These are phyloP conservation scores for Pseudocercospora musae DNA, from an alignment of 2,329 filamentous ascomycete species.

Conservation along the genomic window DNA sequence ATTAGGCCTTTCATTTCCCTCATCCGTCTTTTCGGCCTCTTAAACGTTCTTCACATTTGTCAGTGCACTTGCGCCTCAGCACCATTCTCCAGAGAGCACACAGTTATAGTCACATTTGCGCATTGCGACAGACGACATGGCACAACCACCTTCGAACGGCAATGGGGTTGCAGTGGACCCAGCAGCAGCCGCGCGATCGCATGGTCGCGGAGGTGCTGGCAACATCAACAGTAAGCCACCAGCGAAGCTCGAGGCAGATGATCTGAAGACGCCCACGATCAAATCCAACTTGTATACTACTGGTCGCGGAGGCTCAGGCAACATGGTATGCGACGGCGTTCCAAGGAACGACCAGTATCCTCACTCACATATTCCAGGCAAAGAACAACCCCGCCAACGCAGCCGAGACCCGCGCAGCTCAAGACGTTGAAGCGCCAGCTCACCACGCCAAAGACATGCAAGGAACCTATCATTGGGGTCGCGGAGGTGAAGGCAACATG, in stretches of 20 bases:
- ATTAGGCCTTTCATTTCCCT: background rate
- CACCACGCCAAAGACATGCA: slow-evolving; percentile 52
- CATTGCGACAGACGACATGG: background rate
- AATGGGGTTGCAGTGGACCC: background rate
- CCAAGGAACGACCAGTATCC: background rate
- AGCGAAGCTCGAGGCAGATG: slow-evolving; percentile 44
- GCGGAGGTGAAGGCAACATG: slow-evolving; percentile 73
- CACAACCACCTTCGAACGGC: slow-evolving; percentile 4
- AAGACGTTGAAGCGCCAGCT: slow-evolving; percentile 68
- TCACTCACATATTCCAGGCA: slow-evolving; percentile 38
- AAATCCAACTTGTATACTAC: slow-evolving; percentile 84
- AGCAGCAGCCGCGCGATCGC: slow-evolving; percentile 28
- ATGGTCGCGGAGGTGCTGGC: slow-evolving; percentile 72
- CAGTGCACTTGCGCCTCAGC: background rate
- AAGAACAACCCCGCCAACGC: slow-evolving; percentile 62
- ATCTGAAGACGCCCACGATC: slow-evolving; percentile 77
- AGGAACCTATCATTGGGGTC: slow-evolving; percentile 64
- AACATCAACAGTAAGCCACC: slow-evolving; percentile 46
- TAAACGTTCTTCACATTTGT: background rate
- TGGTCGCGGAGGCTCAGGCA: slow-evolving; percentile 81
- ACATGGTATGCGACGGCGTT: slow-evolving; percentile 55
- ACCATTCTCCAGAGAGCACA: background rate
- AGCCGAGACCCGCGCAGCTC: slow-evolving; percentile 68
- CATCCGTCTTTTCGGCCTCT: background rate
- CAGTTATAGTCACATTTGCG: background rate